These are phyloP conservation scores for Plectranthus barbatus DNA, from an alignment of 257 asterid species.

Conservation along the genomic window DNA sequence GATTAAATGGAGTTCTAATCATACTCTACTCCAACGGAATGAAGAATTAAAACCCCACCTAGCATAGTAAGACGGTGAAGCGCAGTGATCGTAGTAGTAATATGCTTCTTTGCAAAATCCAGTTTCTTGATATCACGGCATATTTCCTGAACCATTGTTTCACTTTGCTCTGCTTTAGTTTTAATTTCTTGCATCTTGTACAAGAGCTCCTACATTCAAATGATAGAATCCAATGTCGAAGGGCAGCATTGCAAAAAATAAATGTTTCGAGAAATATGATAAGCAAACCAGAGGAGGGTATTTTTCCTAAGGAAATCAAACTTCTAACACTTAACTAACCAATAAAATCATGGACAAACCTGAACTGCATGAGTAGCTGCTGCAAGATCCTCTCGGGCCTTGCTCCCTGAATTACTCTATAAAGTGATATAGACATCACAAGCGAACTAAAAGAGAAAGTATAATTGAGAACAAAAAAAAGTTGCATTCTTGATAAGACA, in stretches of 20 bases:
- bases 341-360: conserved; percentile 38
- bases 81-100: conserved; percentile 92
- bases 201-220: conserved; percentile 77
- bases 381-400: conserved; percentile 98
- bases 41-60: conserved; percentile 45
- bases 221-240: conserved; percentile 10
- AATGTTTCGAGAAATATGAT: conserved; percentile 7
- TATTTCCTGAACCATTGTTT: conserved; percentile 99
- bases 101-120: conserved; percentile 97
- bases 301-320: conserved; percentile 8
- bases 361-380: conserved; percentile 91
- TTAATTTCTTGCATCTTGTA: conserved; percentile 90
- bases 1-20: neutral
- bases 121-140: conserved; percentile 98
- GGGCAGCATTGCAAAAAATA: neutral
- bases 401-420: conserved; percentile 95
- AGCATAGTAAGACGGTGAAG: conserved; percentile 99
- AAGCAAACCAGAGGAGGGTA: conserved; percentile 7
- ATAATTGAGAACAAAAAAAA: neutral
- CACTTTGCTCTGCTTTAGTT: conserved; percentile 98
- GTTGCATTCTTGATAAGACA: neutral
- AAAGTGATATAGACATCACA: conserved; percentile 15
- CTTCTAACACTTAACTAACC: conserved; percentile 7
- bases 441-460: conserved; percentile 9
- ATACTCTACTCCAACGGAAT: conserved; percentile 14